Evolutionary conservation across 805 yeast genomes (phyloP), one percentile per base, ranked within the genome.

Genomic region (Yamadazyma kitorensis): DNA sequence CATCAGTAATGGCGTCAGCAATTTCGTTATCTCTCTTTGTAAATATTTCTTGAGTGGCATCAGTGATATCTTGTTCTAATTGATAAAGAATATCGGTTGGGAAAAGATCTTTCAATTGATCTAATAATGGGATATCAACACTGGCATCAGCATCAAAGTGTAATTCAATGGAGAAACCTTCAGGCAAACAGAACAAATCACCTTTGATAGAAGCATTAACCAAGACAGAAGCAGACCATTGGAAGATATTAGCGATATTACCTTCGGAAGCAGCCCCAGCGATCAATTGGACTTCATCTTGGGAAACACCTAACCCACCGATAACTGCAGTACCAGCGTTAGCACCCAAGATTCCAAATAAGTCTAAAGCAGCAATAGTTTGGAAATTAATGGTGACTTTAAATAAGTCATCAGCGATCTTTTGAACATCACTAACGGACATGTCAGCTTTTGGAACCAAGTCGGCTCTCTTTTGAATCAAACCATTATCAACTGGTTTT

Each of bases 151-250:
- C 31, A 27, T 34, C 34, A 12, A 40, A 17, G 16, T 37, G 13
- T 20, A 43, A 21, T 7, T 37, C 31, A 39, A 55, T 48, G 21
- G 37, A 34, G 40, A 55, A 54, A 27, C 42, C 50, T 16, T 36
- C 33, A 31, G 61, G 61, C 33, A 55, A 49, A 50, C 59, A 54
- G 49, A 45, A 50, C 34, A 48, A 42, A 20, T 43, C 41, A 28
- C 42, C 35, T 14, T 29, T 17, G 13, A 35, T 23, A 11, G 36
- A 29, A 35, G 59, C 55, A 31, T 45, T 38, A 17, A 56, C 54
- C 13, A 51, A 36, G 30, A 55, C 21, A 14, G 53, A 34, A 28
- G 55, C 45, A 30, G 57, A 49, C 59, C 59, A 54, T 38, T 48
- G 39, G 37, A 48, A 47, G 20, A 45, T 33, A 39, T 49, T 48